Evolutionary conservation across 129 eudicot species (phyloP), one percentile per base, ranked within the genome.

Genomic region (Arctium lappa): DNA sequence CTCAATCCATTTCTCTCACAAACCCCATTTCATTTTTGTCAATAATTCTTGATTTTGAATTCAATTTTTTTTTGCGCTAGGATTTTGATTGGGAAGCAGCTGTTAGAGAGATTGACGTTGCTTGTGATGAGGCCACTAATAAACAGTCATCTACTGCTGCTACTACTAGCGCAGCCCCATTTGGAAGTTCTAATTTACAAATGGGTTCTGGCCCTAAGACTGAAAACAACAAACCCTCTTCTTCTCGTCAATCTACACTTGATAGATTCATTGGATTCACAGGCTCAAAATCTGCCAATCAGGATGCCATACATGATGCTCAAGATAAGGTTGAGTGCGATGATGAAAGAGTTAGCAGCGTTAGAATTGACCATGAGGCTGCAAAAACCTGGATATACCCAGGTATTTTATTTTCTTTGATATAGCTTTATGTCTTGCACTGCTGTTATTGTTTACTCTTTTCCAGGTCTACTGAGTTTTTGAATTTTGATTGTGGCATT

Each of bases 381-480:
- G 97, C 99, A 0, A 86, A 91, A 76, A 88, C 92, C 31, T 95
- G 99, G 99, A 85, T 93, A 79, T 95, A 95, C 75, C 99, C 99
- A 56, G 97, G 99, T 84, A 79, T 60, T 60, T 4, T 60, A 16
- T 56, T 89, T 29, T 74, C 33, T 63, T 46, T 30, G 4, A 75
- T 42, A 73, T 44, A 40, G 7, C n/a, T 27, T 29, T 76, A 10
- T 50, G 31, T 68, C 48, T 36, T 46, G 36, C 22, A 11, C 6
- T 70, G 15, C 6, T 16, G 31, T 2, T 48, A 34, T 68, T 44
- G 33, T 6, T 11, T 75, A 6, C 29, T 6, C 18, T 2, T 27
- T 29, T 42, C 33, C 5, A 22, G 70, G 46, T 34, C 6, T 69
- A 15, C 3, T 69, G 36, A 6, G 30, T 2, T 6, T 29, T 66